A percentile compares a stretch with the other conserved stretches of the same genome.
phyloP scores from a whole-genome alignment of 495 filamentous ascomycete genomes.

The Penicillium maclennaniae region DNA sequence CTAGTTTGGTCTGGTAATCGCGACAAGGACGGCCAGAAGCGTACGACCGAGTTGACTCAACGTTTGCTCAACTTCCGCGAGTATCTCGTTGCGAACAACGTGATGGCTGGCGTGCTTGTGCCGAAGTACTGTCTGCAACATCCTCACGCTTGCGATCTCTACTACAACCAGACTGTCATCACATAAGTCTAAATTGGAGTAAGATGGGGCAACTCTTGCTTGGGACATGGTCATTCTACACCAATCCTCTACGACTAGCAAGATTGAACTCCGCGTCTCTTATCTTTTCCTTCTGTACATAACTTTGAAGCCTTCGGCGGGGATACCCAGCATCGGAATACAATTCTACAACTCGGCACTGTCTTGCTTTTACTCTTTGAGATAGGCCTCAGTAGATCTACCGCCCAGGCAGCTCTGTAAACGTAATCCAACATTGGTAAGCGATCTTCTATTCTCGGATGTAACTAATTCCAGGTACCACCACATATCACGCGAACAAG shows the following conservation, averaged over 20 bases:
- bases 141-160: conserved; percentile 53
- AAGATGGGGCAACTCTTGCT: too few species aligned
- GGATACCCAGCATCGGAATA: too few species aligned
- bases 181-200: too few species aligned
- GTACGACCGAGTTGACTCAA: conserved; percentile 51
- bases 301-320: too few species aligned
- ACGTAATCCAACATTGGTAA: not conserved
- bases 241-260: too few species aligned
- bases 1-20: conserved; percentile 53
- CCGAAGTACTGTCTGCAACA: conserved; percentile 55
- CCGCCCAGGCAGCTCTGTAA: not conserved
- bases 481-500: not conserved
- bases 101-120: conserved; percentile 44
- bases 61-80: conserved; percentile 56
- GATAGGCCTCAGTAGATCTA: not conserved
- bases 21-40: conserved; percentile 42
- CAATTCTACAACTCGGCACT: too few species aligned
- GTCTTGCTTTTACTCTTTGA: too few species aligned
- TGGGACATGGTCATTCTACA: not conserved
- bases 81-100: conserved; percentile 52
- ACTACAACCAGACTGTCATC: conserved; percentile 43
- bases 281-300: too few species aligned
- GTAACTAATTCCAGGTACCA: not conserved
- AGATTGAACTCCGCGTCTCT: too few species aligned
- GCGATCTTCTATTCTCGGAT: not conserved